These are phyloP conservation scores for Tricholoma matsutake DNA, from an alignment of 768 basidiomycete species.

Conservation along the genomic window DNA sequence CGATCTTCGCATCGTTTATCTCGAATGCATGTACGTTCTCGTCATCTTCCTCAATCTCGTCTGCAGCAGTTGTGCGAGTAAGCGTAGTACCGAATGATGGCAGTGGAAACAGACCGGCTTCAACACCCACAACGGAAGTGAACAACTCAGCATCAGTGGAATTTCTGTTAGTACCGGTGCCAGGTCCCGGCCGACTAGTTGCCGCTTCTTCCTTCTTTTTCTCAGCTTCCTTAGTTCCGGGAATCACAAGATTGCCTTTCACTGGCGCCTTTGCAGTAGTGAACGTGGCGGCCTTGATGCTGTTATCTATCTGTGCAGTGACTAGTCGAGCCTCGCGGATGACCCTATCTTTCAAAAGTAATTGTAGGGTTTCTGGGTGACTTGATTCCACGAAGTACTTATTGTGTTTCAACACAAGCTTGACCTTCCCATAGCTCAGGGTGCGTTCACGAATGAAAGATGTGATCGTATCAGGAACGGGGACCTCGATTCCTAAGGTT, in stretches of 20 bases:
- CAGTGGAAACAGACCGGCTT: constrained; percentile 55
- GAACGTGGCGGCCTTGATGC: constrained; percentile 72
- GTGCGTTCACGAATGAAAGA: constrained; percentile 91
- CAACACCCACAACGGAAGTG: constrained; percentile 94
- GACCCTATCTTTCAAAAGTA: constrained; percentile 79
- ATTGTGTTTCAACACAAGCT: constrained; percentile 97
- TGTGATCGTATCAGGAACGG: constrained; percentile 84
- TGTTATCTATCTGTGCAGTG: constrained; percentile 64
- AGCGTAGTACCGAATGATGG: not conserved
- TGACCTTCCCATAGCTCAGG: constrained; percentile 96
- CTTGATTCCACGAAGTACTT: constrained; percentile 96
- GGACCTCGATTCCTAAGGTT: constrained; percentile 55
- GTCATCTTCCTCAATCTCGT: constrained; percentile 97
- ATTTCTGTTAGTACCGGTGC: constrained; percentile 15
- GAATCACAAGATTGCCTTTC: constrained; percentile 80
- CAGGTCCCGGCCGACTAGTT: constrained; percentile 26
- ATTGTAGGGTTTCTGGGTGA: constrained; percentile 89
- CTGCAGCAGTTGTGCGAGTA: constrained; percentile 35
- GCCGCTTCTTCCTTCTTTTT: constrained; percentile 55
- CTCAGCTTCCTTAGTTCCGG: constrained; percentile 77
- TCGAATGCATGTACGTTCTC: constrained; percentile 97
- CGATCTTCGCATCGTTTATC: constrained; percentile 91
- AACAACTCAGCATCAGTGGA: constrained; percentile 75
- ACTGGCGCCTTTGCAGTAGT: constrained; percentile 81
- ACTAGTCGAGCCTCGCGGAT: constrained; percentile 84